Evolutionary conservation across 805 yeast species (phyloP), one percentile per base, ranked within the genome.

Genomic region (Debaryomyces castellii): DNA sequence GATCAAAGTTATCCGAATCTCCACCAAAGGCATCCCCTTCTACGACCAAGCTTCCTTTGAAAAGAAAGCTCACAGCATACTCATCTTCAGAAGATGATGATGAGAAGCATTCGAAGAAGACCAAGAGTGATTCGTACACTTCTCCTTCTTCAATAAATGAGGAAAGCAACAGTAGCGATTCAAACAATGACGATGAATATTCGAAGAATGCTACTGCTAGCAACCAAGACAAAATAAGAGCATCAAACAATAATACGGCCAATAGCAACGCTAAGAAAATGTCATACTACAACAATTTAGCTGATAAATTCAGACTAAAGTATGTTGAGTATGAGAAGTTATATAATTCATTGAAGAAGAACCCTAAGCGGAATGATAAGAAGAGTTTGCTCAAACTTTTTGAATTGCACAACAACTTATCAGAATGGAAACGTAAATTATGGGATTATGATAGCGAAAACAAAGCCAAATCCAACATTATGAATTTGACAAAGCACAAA

Each of bases 341-440:
- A n/a, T 80, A 81, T 60, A 55, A 60, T 27, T 20, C 50, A 8
- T 53, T 71, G 18, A 38, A 39, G 12, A 40, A 21, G 36, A 40
- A 48, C 17, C 43, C 17, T 42, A 48, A 40, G 37, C 18, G 36
- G 11, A 32, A 22, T 11, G 45, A 44, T 24, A 51, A 57, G 60
- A 59, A 51, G 55, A 34, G 63, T 61, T 47, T 76, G 59, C 55
- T 64, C 44, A 67, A 63, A 55, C 60, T 82, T 40, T 67, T 73
- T 54, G 74, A 74, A 41, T 56, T 82, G 62, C 87, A 82, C 59
- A 72, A 71, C 25, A 68, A 70, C 35, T 61, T 82, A 41, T 70
- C 77, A 16, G 71, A 71, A 34, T 80, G 85, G 85, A 82, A 82
- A 59, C 70, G 69, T 47, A 69, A 74, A 52, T 64, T 82, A 16